These are phyloP conservation scores for Candida ponderosae DNA, from an alignment of 805 yeast genomes.

Conservation along the genomic window DNA sequence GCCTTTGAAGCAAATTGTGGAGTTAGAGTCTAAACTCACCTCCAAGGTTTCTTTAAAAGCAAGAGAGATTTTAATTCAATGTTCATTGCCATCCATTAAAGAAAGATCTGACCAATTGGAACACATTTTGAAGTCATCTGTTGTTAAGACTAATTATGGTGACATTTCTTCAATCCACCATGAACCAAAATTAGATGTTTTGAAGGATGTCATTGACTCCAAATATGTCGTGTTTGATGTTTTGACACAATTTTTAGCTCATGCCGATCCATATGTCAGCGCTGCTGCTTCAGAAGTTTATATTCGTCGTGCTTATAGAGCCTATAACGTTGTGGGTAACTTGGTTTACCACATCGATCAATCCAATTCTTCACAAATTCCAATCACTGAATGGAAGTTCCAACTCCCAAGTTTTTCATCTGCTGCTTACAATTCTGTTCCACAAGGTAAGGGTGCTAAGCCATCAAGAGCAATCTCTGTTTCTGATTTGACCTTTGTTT, in stretches of 20 bases:
- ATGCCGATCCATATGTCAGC: constrained; percentile 79
- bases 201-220: constrained; percentile 91
- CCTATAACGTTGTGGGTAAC: constrained; percentile 81
- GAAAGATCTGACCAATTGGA: constrained; percentile 97
- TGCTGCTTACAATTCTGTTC: constrained; percentile 69
- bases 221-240: constrained; percentile 96
- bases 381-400: constrained; percentile 83
- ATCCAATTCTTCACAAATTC: constrained; percentile 35
- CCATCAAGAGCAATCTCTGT: constrained; percentile 73
- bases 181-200: constrained; percentile 70
- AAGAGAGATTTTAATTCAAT: constrained; percentile 91
- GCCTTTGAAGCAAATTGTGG: constrained; percentile 72
- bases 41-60: constrained; percentile 94
- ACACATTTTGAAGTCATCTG: constrained; percentile 88
- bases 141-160: constrained; percentile 84
- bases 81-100: constrained; percentile 91
- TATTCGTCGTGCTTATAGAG: constrained; percentile 94
- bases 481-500: constrained; percentile 82
- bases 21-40: constrained; percentile 81
- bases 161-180: constrained; percentile 70
- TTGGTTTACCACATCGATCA: constrained; percentile 50
- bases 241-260: constrained; percentile 80
- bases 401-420: constrained; percentile 67
- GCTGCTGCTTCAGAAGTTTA: constrained; percentile 97
- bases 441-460: constrained; percentile 34